These are phyloP conservation scores for Pseudogymnoascus sp. DNA, from an alignment of 2,329 filamentous ascomycete genomes.

Conservation along the genomic window DNA sequence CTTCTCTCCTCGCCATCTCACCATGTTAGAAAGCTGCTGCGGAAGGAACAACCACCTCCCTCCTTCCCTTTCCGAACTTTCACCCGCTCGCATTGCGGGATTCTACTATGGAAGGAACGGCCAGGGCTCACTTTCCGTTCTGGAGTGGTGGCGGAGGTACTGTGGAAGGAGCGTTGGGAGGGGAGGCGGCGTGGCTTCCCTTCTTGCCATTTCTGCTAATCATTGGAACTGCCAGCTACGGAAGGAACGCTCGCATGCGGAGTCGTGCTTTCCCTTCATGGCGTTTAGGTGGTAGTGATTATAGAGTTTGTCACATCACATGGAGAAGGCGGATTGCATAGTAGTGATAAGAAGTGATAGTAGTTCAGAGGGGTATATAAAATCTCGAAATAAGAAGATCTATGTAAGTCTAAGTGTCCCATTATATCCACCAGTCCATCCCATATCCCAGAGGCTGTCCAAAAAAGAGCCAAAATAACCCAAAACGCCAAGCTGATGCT, in stretches of 20 bases:
- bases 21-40: background rate
- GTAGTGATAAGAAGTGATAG: background rate
- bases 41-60: background rate
- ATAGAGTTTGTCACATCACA: background rate
- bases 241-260: too few relatives aligned
- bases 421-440: background rate
- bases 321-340: background rate
- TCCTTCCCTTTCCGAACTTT: too few relatives aligned
- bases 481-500: background rate
- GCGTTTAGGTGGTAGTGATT: background rate
- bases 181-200: background rate
- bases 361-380: constrained; percentile 4
- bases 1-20: background rate
- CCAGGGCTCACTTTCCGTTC: background rate
- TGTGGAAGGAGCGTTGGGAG: background rate
- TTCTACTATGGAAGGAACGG: too few relatives aligned
- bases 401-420: background rate
- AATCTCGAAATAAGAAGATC: background rate
- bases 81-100: too few relatives aligned
- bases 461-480: background rate
- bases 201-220: too few relatives aligned
- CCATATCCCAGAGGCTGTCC: background rate
- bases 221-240: too few relatives aligned
- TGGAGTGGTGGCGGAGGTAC: background rate
- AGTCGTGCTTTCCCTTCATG: background rate